Percentiles rank a stretch among this genome's conserved stretches.
Evolutionary conservation across 495 filamentous ascomycete genomes (phyloP).

Genomic region (Staphylotrichum longicolle): DNA sequence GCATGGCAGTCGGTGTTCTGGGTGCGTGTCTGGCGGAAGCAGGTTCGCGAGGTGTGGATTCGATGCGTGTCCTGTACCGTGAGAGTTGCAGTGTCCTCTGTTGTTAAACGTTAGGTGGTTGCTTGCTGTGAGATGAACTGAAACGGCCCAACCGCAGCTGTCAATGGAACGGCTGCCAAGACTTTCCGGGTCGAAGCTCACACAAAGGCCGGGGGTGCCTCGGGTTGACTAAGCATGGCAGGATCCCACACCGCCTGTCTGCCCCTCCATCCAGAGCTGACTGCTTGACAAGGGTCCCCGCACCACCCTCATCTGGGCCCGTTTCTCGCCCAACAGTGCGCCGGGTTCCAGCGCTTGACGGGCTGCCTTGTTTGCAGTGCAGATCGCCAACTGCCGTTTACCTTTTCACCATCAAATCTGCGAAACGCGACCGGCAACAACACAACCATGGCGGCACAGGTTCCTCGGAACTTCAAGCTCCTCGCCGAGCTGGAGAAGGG

Average conservation of each 20-base stretch:
- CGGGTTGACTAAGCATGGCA: constrained; percentile 27
- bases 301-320: not conserved
- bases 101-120: not conserved
- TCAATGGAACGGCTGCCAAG: constrained; percentile 5
- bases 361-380: not conserved
- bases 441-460: constrained; percentile 62
- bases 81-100: not conserved
- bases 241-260: constrained; percentile 24
- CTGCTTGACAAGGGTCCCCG: constrained; percentile 18
- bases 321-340: not conserved
- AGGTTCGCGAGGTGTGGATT: too few species aligned
- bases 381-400: not conserved
- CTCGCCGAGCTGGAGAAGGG: constrained; percentile 98
- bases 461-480: constrained; percentile 92
- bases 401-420: not conserved
- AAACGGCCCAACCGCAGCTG: not conserved
- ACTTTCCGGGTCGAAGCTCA: too few species aligned
- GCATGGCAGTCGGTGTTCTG: not conserved
- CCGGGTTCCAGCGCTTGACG: not conserved
- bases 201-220: too few species aligned
- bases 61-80: not conserved
- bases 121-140: not conserved
- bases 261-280: constrained; percentile 21
- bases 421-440: constrained; percentile 1
- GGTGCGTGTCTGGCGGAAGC: too few species aligned